Conservation (phyloP, 1,139 yeast genomes). For the Suhomyces terraborum region DNA sequence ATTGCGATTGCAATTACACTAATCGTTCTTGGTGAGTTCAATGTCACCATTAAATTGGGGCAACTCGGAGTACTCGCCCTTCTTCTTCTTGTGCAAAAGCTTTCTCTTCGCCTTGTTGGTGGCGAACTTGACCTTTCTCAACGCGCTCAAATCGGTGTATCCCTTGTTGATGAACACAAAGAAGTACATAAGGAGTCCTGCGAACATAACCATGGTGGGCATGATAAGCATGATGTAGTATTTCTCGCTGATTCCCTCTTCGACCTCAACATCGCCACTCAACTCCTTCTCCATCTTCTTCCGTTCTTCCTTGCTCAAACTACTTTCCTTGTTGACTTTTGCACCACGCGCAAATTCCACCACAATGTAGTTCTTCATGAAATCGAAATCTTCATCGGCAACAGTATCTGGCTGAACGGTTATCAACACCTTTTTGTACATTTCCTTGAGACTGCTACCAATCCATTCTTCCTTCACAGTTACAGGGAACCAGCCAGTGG, state of each 20-base stretch:
- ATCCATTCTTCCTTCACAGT: slow-evolving; percentile 65
- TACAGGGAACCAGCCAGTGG: slow-evolving; percentile 65
- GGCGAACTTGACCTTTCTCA: slow-evolving; percentile 52
- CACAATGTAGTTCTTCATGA: slow-evolving; percentile 52
- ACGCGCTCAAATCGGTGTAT: slow-evolving; percentile 47
- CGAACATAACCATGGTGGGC: slow-evolving; percentile 70
- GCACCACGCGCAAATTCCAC: slow-evolving; percentile 59
- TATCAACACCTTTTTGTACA: slow-evolving; percentile 52
- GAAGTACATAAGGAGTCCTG: slow-evolving; percentile 62
- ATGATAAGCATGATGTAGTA: slow-evolving; percentile 65
- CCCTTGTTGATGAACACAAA: slow-evolving; percentile 56
- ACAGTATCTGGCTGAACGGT: slow-evolving; percentile 73
- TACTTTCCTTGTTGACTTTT: slow-evolving; percentile 59
- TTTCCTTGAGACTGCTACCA: slow-evolving; percentile 32
- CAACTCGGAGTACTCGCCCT: slow-evolving; percentile 22
- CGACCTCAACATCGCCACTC: slow-evolving; percentile 48
- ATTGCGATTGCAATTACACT: too few species aligned
- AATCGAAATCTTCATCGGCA: slow-evolving; percentile 64
- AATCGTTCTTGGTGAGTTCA: slow-evolving; percentile 20
- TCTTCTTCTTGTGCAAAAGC: slow-evolving; percentile 30
- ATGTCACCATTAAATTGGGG: slow-evolving; percentile 31
- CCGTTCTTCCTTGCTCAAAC: slow-evolving; percentile 47
- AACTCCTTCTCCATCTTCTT: slow-evolving; percentile 31
- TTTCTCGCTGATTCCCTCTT: slow-evolving; percentile 63
- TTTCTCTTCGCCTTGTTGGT: slow-evolving; percentile 41